A percentile compares a stretch with the other conserved stretches of the same genome.
These are phyloP conservation scores for Candida methanosorbosa DNA, from an alignment of 805 yeast species.

Conservation along the genomic window DNA sequence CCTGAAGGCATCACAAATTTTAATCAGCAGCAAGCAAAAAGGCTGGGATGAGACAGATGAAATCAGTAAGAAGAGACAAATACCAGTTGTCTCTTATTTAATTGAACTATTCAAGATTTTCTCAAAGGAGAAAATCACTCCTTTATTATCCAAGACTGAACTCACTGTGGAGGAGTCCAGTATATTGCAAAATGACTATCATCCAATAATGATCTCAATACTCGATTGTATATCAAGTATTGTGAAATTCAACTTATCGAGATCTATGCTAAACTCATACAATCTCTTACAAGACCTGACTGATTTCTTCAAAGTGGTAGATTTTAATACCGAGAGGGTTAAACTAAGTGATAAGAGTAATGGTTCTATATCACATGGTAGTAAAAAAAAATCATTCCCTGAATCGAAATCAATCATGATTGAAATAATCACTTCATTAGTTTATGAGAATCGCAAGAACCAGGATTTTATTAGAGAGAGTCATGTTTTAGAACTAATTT, in stretches of 20 bases:
- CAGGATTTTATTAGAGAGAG: constrained; percentile 62
- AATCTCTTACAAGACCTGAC: constrained; percentile 27
- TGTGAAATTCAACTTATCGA: constrained; percentile 27
- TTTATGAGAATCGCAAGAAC: constrained; percentile 38
- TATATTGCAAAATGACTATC: background rate
- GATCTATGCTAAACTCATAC: constrained; percentile 33
- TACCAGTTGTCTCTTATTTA: no score
- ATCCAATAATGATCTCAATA: background rate
- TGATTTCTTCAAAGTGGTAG: constrained; percentile 30
- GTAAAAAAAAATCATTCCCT: constrained; percentile 39
- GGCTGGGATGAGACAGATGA: no score
- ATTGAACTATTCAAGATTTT: no score
- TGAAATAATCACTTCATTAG: constrained; percentile 54
- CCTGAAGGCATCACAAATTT: no score
- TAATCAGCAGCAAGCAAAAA: no score
- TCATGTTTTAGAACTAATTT: constrained; percentile 62
- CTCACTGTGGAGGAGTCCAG: background rate
- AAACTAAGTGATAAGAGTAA: constrained; percentile 20
- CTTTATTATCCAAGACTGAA: background rate
- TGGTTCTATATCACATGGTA: no score
- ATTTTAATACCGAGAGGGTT: constrained; percentile 28
- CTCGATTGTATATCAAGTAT: constrained; percentile 35
- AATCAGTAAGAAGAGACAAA: no score
- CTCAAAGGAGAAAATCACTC: background rate
- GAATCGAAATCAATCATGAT: constrained; percentile 57